Evolutionary conservation across 495 filamentous ascomycete species (phyloP).

Genomic region (Penicillium lividum): DNA sequence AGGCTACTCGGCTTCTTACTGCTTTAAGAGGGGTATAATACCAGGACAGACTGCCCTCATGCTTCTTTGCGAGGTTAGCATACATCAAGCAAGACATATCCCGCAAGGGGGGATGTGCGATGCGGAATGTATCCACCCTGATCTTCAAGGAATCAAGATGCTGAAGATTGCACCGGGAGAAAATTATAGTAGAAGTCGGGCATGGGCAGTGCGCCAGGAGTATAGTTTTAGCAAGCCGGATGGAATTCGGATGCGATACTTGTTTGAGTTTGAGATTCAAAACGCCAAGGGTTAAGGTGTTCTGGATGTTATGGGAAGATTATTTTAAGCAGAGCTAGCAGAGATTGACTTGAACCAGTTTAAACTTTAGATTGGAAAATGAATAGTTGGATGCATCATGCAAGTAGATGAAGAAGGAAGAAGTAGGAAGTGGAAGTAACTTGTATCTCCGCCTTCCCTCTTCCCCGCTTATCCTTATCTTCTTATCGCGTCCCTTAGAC

Average conservation of each 20-base stretch:
- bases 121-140: constrained; percentile 14
- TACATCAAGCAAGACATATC: no score
- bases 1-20: constrained; percentile 15
- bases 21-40: background rate
- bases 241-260: constrained; percentile 70
- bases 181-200: background rate
- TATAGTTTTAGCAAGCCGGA: constrained; percentile 31
- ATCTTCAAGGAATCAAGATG: constrained; percentile 13
- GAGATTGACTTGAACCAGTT: no score
- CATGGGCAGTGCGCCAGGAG: background rate
- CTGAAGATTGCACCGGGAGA: constrained; percentile 5
- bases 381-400: no score
- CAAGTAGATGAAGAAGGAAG: no score
- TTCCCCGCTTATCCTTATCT: no score
- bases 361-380: no score
- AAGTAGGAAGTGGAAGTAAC: no score
- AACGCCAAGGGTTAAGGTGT: background rate
- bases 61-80: constrained; percentile 21
- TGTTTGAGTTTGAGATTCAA: constrained; percentile 54
- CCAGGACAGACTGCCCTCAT: background rate
- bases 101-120: constrained; percentile 1
- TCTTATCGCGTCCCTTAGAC: constrained; percentile 3
- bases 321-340: background rate
- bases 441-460: no score
- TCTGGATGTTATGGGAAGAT: background rate